Conservation (phyloP, 768 basidiomycete species). For the Galerina marginata region DNA sequence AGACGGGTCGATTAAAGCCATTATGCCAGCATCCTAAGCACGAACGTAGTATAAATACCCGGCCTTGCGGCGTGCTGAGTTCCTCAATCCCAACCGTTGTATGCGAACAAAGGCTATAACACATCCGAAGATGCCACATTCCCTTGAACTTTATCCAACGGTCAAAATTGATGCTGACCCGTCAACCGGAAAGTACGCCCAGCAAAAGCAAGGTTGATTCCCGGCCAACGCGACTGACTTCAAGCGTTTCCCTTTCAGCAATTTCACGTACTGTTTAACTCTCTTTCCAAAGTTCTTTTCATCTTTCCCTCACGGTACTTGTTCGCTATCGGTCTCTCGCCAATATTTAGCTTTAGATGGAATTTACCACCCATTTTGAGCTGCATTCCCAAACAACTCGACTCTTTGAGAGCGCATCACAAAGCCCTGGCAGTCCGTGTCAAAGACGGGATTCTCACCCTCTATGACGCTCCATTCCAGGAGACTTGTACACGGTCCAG, state of each 20-base stretch:
- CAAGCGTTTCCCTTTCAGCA: slow-evolving; percentile 80
- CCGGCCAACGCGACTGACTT: slow-evolving; percentile 66
- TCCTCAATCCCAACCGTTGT: slow-evolving; percentile 64
- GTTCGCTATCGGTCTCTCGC: slow-evolving; percentile 85
- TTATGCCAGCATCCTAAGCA: slow-evolving; percentile 79
- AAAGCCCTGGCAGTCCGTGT: slow-evolving; percentile 52
- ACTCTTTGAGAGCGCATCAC: slow-evolving; percentile 80
- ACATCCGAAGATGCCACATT: slow-evolving; percentile 72
- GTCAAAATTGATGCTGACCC: slow-evolving; percentile 75
- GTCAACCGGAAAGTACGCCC: slow-evolving; percentile 58
- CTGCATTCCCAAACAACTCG: slow-evolving; percentile 88
- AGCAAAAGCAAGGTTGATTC: slow-evolving; percentile 59
- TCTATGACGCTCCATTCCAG: slow-evolving; percentile 82
- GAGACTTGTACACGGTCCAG: slow-evolving; percentile 78
- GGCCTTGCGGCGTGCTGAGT: slow-evolving; percentile 62
- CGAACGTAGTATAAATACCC: slow-evolving; percentile 56
- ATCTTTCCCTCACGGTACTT: slow-evolving; percentile 85
- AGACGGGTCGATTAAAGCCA: slow-evolving; percentile 83
- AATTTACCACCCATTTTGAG: slow-evolving; percentile 84
- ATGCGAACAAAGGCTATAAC: slow-evolving; percentile 67
- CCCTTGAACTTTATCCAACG: slow-evolving; percentile 59
- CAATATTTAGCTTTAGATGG: slow-evolving; percentile 87
- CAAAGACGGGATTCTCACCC: slow-evolving; percentile 69
- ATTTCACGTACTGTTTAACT: slow-evolving; percentile 84
- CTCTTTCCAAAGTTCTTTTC: slow-evolving; percentile 84